Percentiles rank a stretch among this genome's conserved stretches.
Conservation (phyloP, 768 basidiomycete species). For the Termitomyces sp. region DNA sequence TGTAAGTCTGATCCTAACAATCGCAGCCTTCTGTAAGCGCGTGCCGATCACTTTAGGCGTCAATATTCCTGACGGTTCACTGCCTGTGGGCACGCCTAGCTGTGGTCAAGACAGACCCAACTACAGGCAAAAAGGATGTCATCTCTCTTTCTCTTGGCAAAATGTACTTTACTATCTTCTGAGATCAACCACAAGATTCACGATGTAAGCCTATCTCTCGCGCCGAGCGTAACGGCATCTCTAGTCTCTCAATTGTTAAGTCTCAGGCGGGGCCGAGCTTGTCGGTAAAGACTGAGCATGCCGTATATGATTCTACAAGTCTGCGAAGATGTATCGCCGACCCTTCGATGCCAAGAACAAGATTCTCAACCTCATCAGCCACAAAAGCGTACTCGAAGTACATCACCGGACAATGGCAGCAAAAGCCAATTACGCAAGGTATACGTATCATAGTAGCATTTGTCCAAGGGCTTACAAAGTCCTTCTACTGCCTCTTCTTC, state of each 20-base stretch:
- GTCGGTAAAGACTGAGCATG: slow-evolving; percentile 97
- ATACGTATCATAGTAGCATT: background rate
- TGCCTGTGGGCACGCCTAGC: slow-evolving; percentile 93
- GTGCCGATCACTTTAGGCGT: slow-evolving; percentile 97
- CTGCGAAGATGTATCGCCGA: slow-evolving; percentile 91
- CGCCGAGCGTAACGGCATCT: background rate
- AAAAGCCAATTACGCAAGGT: background rate
- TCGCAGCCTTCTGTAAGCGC: slow-evolving; percentile 93
- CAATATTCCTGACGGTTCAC: slow-evolving; percentile 87
- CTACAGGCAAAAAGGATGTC: slow-evolving; percentile 85
- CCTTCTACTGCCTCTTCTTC: slow-evolving; percentile 65
- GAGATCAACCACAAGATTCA: slow-evolving; percentile 94
- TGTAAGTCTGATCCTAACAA: no score
- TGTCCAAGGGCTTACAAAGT: background rate
- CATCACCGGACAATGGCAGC: slow-evolving; percentile 4
- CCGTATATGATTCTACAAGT: slow-evolving; percentile 92
- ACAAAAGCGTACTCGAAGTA: slow-evolving; percentile 91
- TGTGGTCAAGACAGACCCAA: slow-evolving; percentile 88
- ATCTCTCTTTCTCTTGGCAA: slow-evolving; percentile 92
- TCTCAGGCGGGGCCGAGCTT: slow-evolving; percentile 91
- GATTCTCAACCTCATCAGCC: slow-evolving; percentile 81
- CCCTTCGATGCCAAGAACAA: slow-evolving; percentile 98
- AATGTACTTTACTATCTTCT: slow-evolving; percentile 53
- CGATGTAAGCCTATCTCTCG: slow-evolving; percentile 49
- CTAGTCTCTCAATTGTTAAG: slow-evolving; percentile 66